These are phyloP conservation scores for Cercospora sp. DNA, from an alignment of 2,329 filamentous ascomycete genomes.

Conservation along the genomic window DNA sequence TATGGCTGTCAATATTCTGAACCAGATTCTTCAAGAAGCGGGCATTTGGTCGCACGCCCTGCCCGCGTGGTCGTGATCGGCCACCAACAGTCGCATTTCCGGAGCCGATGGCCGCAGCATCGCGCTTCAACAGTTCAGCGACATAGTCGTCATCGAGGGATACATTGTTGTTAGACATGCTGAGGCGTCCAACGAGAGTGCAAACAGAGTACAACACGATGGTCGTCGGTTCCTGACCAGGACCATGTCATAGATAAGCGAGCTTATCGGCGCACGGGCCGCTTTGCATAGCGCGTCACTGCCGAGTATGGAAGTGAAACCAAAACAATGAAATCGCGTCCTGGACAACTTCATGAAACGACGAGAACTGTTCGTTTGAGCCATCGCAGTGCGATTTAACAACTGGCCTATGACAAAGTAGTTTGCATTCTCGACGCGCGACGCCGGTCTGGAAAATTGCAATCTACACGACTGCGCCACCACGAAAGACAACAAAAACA, in stretches of 20 bases:
- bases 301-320: not conserved
- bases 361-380: not conserved
- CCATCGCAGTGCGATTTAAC: not conserved
- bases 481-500: not conserved
- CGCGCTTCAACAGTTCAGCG: constrained; percentile 73
- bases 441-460: too few species aligned
- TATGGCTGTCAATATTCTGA: constrained; percentile 83
- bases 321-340: not conserved
- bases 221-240: not conserved
- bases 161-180: not conserved
- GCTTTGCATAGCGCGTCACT: not conserved
- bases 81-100: constrained; percentile 6
- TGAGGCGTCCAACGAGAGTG: not conserved
- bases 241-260: not conserved
- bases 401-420: too few species aligned
- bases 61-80: constrained; percentile 20
- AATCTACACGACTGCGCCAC: not conserved
- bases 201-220: not conserved
- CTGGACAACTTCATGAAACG: not conserved
- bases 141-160: constrained; percentile 70
- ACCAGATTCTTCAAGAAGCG: constrained; percentile 87
- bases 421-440: too few species aligned
- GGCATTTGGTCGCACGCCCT: constrained; percentile 82
- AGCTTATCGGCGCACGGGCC: constrained; percentile 3
- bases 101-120: constrained; percentile 57